phyloP scores from a whole-genome alignment of 1,284 basidiomycete species.

The Ganoderma multipileum region DNA sequence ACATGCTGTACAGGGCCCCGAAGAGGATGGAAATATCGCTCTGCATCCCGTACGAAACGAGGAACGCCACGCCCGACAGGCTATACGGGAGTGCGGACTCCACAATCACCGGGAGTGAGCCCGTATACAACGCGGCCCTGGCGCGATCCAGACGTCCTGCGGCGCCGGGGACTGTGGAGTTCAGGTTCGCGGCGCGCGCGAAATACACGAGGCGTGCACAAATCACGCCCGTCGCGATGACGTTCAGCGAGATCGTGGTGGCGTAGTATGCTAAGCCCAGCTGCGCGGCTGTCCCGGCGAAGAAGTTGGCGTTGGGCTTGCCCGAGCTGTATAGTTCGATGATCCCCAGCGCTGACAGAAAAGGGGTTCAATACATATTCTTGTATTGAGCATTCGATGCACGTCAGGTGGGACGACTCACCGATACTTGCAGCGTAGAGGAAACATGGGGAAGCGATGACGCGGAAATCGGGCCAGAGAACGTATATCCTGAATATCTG shows the following conservation, averaged over 20 bases:
- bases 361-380: background rate
- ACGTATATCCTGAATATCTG: background rate
- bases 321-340: constrained; percentile 27
- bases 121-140: constrained; percentile 12
- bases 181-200: background rate
- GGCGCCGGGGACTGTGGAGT: background rate
- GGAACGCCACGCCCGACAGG: constrained; percentile 21
- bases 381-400: background rate
- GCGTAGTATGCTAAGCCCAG: constrained; percentile 15
- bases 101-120: constrained; percentile 20
- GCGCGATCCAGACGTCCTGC: background rate
- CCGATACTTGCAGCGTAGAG: background rate
- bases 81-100: constrained; percentile 24
- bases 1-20: constrained; percentile 28
- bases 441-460: background rate
- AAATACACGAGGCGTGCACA: constrained; percentile 10
- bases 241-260: constrained; percentile 15
- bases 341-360: constrained; percentile 29
- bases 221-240: constrained; percentile 14
- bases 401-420: background rate
- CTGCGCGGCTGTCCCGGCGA: constrained; percentile 25
- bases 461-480: background rate
- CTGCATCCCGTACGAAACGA: constrained; percentile 19
- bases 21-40: constrained; percentile 22
- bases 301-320: constrained; percentile 30